Conservation (phyloP, 106 monocot genomes). For the Apostasia shenzhenica region DNA sequence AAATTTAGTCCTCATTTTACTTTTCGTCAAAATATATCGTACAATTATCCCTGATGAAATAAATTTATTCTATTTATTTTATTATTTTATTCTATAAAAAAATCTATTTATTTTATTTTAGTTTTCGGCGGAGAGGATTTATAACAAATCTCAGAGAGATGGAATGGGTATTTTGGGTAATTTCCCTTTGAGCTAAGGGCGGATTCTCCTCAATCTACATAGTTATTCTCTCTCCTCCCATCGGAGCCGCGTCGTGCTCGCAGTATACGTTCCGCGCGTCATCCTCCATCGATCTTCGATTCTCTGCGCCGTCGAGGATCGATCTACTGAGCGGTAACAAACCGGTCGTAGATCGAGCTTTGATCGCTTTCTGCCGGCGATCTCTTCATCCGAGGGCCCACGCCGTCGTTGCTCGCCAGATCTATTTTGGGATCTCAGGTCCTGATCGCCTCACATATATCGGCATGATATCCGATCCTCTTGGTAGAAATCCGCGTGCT, state of each 20-base stretch:
- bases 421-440: conserved; percentile 5
- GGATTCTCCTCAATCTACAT: background rate
- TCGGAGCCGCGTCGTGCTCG: too few relatives aligned
- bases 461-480: background rate
- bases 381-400: background rate
- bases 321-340: background rate
- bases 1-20: too few relatives aligned
- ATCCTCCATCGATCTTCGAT: background rate
- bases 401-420: conserved; percentile 2
- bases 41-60: too few relatives aligned
- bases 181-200: too few relatives aligned
- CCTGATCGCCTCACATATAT: background rate
- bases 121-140: too few relatives aligned
- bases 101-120: too few relatives aligned
- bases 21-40: too few relatives aligned
- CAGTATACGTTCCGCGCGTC: background rate
- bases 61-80: too few relatives aligned
- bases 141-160: too few relatives aligned
- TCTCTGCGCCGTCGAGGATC: background rate
- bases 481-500: background rate
- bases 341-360: background rate
- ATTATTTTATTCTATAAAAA: too few relatives aligned
- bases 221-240: background rate
- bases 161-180: too few relatives aligned
- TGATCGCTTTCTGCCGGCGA: background rate